A percentile compares a stretch with the other conserved stretches of the same genome.
These are phyloP conservation scores for Zizania palustris DNA, from an alignment of 202 grass and related monocot genomes.

Conservation along the genomic window DNA sequence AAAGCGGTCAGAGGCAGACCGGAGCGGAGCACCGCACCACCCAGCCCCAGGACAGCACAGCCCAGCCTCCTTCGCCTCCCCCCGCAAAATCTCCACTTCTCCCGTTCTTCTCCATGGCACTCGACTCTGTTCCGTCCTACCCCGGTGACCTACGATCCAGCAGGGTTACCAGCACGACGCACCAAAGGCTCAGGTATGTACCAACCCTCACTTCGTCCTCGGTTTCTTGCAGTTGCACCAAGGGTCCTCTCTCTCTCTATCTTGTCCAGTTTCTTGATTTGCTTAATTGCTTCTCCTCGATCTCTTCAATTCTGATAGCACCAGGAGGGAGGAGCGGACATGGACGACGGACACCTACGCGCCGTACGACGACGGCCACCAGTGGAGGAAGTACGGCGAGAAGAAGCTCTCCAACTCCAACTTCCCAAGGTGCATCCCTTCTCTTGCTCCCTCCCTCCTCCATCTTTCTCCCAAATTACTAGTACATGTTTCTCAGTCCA, in stretches of 20 bases:
- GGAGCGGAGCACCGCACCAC: background rate
- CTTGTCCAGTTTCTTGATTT: too few relatives aligned
- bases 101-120: constrained; percentile 43
- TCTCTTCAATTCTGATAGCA: background rate
- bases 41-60: background rate
- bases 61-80: constrained; percentile 20
- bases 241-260: background rate
- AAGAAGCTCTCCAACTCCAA: constrained; percentile 72
- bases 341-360: constrained; percentile 57
- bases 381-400: constrained; percentile 92
- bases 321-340: constrained; percentile 55
- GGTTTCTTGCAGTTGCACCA: background rate
- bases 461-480: background rate
- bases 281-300: background rate
- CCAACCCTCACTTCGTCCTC: background rate
- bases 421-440: constrained; percentile 70
- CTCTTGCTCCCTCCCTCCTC: background rate
- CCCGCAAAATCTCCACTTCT: constrained; percentile 30
- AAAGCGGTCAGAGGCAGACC: constrained; percentile 36
- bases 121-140: constrained; percentile 42
- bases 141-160: constrained; percentile 31
- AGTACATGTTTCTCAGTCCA: background rate
- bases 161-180: constrained; percentile 27
- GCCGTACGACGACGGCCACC: constrained; percentile 75
- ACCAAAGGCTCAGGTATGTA: constrained; percentile 50